Evolutionary conservation across 768 basidiomycete species (phyloP), one percentile per base, ranked within the genome.

Genomic region (Tricholoma matsutake): DNA sequence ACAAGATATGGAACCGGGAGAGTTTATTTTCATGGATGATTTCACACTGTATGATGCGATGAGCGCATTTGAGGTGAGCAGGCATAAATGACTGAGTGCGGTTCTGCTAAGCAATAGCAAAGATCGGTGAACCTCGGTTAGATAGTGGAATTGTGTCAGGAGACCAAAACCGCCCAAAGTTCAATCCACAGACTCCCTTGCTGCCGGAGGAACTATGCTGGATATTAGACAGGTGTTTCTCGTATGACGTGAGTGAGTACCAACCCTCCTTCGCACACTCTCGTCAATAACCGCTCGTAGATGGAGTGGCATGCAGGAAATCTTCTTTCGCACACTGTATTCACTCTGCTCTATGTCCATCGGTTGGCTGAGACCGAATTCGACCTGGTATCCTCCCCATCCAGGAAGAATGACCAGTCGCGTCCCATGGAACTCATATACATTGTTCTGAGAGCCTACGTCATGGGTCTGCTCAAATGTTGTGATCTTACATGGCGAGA

Each of bases 91-190:
- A 14, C 25, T 13, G 41, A 13, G 10, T 13, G 58, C 6, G 16
- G 10, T 29, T 10, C 11, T 60, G 58, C 62, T 65, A 55, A 64
- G 63, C 63, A 63, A 52, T 49, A 11, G 61, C 41, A 73, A 25
- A 96, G 94, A 92, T 96, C 55, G 91, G 94, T 20, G 93, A 96
- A 72, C 89, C 92, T 22, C 86, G 92, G 10, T 85, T 96, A 72
- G 95, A 97, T 72, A 94, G 86, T 57, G 94, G 95, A 9, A 77
- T 91, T 61, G 77, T 79, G 14, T 13, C 29, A 10, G 71, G 77
- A 59, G 77, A 79, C 25, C 78, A 83, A 37, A 67, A 71, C 13
- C 66, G 72, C 2, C 78, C 81, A 0, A 71, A 77, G 0, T 95
- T 95, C 67, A 77, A 94, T 67, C 86, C 91, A 3, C 73, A 85